Evolutionary conservation across 495 filamentous ascomycete genomes (phyloP).

Genomic region (Penicillium verhagenii): DNA sequence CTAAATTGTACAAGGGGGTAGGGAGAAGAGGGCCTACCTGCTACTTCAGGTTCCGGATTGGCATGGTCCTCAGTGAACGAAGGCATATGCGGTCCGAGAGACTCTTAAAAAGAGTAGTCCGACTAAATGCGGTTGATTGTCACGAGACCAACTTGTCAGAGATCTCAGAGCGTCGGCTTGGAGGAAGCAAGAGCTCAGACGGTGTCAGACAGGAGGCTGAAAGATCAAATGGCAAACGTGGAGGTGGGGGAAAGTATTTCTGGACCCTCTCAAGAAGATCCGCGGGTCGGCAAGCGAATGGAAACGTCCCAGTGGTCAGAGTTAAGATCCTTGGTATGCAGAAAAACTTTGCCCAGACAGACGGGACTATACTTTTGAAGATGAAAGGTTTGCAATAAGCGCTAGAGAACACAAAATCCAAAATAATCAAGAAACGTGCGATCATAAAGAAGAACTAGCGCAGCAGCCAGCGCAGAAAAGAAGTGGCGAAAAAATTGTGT

Average conservation of each 20-base stretch:
- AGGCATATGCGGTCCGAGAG: constrained; percentile 27
- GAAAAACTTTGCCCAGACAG: constrained; percentile 3
- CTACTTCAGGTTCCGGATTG: constrained; percentile 26
- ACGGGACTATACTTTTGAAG: not conserved
- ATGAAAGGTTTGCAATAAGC: not conserved
- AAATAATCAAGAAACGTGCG: not conserved
- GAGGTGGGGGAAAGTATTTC: constrained; percentile 18
- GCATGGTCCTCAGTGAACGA: constrained; percentile 33
- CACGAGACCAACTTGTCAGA: constrained; percentile 14
- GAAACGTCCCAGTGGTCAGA: constrained; percentile 20
- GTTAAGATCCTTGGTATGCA: constrained; percentile 9
- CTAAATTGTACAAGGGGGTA: constrained; percentile 6
- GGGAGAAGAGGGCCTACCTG: constrained; percentile 33
- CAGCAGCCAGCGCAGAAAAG: not conserved
- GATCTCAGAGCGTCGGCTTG: constrained; percentile 2
- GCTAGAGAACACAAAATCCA: not conserved
- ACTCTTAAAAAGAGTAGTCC: constrained; percentile 2
- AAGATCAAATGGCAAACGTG: constrained; percentile 2
- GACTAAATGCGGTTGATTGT: not conserved
- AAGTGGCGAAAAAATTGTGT: constrained; percentile 21
- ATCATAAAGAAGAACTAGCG: not conserved
- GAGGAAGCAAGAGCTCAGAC: not conserved
- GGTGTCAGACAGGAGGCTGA: constrained; percentile 1
- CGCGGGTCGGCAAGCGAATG: constrained; percentile 23
- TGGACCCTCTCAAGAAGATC: constrained; percentile 11